Conservation (phyloP, 352 stramenopile species). For the Halophytophthora polymorphica region DNA sequence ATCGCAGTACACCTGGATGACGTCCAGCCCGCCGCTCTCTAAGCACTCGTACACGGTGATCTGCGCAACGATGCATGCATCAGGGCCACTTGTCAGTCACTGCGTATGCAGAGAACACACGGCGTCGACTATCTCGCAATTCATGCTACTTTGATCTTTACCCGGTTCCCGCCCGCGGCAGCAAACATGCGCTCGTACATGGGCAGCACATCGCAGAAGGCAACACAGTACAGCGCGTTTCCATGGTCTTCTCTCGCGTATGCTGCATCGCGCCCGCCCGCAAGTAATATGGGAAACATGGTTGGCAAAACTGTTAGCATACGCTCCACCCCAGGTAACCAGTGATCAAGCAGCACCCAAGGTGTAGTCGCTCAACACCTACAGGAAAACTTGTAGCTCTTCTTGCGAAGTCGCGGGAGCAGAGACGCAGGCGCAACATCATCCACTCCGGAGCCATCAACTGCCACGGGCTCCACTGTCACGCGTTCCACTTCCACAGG, state of each 20-base stretch:
- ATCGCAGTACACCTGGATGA: constrained; percentile 78
- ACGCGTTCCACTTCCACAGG: constrained; percentile 4
- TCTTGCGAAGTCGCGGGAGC: constrained; percentile 50
- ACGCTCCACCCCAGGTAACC: too few relatives aligned
- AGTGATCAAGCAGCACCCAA: too few relatives aligned
- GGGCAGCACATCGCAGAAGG: constrained; percentile 66
- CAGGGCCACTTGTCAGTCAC: background rate
- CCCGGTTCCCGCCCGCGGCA: constrained; percentile 64
- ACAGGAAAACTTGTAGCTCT: constrained; percentile 73
- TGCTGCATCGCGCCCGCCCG: constrained; percentile 19
- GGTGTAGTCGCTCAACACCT: constrained; percentile 1
- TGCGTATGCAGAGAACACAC: background rate
- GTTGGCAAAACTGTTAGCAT: too few relatives aligned
- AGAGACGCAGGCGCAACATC: constrained; percentile 28
- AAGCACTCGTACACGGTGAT: constrained; percentile 78
- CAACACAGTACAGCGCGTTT: constrained; percentile 75
- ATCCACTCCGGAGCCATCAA: constrained; percentile 5
- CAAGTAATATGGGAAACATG: too few relatives aligned
- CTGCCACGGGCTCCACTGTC: constrained; percentile 6
- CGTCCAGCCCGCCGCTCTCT: constrained; percentile 66
- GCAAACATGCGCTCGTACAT: constrained; percentile 74
- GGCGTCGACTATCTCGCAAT: background rate
- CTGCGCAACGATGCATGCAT: constrained; percentile 19
- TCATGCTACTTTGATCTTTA: constrained; percentile 19
- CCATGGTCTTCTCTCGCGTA: constrained; percentile 72